Evolutionary conservation across 805 yeast genomes (phyloP).

Genomic region (Yarrowia hollandica): DNA sequence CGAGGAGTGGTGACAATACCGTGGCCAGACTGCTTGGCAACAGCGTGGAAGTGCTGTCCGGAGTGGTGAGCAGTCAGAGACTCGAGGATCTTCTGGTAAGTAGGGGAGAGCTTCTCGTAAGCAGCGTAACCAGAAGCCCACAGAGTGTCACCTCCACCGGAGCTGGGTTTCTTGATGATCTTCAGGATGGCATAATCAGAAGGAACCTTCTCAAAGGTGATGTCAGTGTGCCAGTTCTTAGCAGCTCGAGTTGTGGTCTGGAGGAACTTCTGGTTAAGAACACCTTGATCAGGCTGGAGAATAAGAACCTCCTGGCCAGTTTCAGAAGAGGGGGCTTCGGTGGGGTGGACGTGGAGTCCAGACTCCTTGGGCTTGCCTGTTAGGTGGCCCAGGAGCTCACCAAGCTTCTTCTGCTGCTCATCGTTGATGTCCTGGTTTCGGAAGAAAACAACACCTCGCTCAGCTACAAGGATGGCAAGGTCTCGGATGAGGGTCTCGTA

Average conservation of each 20-base stretch:
- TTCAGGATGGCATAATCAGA: slow-evolving; percentile 70
- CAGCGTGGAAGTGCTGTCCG: slow-evolving; percentile 41
- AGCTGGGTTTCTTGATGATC: slow-evolving; percentile 56
- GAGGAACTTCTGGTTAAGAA: slow-evolving; percentile 31
- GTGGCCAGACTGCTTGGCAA: slow-evolving; percentile 38
- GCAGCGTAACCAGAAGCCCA: slow-evolving; percentile 58
- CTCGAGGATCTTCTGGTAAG: slow-evolving; percentile 49
- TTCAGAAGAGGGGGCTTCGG: slow-evolving; percentile 35
- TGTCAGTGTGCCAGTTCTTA: slow-evolving; percentile 69
- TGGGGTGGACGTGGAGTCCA: slow-evolving; percentile 40
- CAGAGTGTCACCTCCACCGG: slow-evolving; percentile 56
- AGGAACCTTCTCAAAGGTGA: slow-evolving; percentile 72
- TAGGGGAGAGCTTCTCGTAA: slow-evolving; percentile 53
- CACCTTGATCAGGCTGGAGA: slow-evolving; percentile 35
- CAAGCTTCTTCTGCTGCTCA: slow-evolving; percentile 38
- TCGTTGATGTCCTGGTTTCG: slow-evolving; percentile 46
- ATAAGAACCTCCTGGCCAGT: slow-evolving; percentile 38
- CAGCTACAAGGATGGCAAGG: slow-evolving; percentile 49
- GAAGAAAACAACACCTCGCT: slow-evolving; percentile 54
- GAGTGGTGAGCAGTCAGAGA: slow-evolving; percentile 68
- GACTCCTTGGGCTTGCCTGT: slow-evolving; percentile 39
- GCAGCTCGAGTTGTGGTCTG: slow-evolving; percentile 34
- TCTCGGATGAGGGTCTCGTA: slow-evolving; percentile 37
- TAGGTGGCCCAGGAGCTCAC: slow-evolving; percentile 35
- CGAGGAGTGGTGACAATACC: slow-evolving; percentile 53